These are phyloP conservation scores for Quercus mongolica DNA, from an alignment of 306 rosid genomes.

Conservation along the genomic window DNA sequence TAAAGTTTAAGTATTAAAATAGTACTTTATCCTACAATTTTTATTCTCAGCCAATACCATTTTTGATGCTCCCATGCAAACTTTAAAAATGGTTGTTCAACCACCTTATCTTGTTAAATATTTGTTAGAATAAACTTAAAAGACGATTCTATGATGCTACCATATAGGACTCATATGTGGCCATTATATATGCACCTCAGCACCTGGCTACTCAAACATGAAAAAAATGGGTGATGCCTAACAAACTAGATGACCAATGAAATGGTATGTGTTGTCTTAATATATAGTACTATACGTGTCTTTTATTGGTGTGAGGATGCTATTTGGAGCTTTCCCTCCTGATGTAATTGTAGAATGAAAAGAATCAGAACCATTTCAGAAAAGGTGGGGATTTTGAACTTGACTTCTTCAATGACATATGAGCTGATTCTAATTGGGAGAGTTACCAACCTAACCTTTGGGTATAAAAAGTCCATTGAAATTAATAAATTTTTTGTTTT, in stretches of 20 bases:
- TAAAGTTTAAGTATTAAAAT: too few species aligned
- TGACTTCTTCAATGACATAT: background rate
- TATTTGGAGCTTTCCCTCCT: background rate
- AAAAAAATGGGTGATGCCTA: background rate
- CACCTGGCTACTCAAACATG: background rate
- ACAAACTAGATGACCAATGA: background rate
- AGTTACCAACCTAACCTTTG: constrained; percentile 10
- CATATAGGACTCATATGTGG: background rate
- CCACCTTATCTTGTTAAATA: constrained; percentile 19
- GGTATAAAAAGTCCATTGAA: background rate
- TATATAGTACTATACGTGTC: too few species aligned
- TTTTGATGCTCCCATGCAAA: constrained; percentile 14
- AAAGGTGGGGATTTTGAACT: background rate
- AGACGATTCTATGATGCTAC: background rate
- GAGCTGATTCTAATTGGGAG: background rate
- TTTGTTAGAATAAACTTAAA: background rate
- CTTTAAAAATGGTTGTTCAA: constrained; percentile 43
- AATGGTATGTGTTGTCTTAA: background rate
- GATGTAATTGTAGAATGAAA: background rate
- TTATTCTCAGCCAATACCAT: constrained; percentile 12
- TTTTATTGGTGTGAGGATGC: too few species aligned
- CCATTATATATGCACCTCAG: background rate
- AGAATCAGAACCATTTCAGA: background rate
- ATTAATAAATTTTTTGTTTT: background rate
- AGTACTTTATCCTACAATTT: too few species aligned